Evolutionary conservation across 345 rosid species (phyloP).

Genomic region (Aquilaria sinensis): DNA sequence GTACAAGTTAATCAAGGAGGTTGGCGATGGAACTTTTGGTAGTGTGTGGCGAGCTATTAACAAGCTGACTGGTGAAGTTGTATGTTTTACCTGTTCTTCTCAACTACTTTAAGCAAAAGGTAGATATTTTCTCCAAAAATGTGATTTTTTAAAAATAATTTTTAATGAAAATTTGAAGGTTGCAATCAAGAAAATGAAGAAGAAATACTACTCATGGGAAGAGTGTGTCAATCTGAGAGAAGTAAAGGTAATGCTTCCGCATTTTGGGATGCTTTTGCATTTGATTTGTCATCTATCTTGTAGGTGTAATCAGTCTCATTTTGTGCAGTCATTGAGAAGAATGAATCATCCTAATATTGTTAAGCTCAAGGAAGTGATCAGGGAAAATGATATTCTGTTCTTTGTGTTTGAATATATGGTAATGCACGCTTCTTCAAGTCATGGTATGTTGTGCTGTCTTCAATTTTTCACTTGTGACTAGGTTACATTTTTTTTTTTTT

Average conservation of each 20-base stretch:
- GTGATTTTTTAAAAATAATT: neutral
- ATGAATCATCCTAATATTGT: slow-evolving; percentile 95
- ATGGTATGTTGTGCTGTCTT: neutral
- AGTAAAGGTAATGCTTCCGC: slow-evolving; percentile 60
- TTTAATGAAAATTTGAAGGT: slow-evolving; percentile 37
- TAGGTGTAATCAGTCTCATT: slow-evolving; percentile 8
- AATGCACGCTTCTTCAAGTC: slow-evolving; percentile 7
- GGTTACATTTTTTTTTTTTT: no score
- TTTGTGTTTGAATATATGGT: slow-evolving; percentile 98
- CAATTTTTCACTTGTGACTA: neutral
- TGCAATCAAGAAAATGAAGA: slow-evolving; percentile 96
- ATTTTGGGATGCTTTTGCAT: neutral
- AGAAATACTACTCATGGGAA: slow-evolving; percentile 89
- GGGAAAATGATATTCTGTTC: slow-evolving; percentile 78
- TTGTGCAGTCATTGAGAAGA: slow-evolving; percentile 62
- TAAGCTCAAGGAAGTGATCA: slow-evolving; percentile 94
- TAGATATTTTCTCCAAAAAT: neutral
- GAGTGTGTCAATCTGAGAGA: slow-evolving; percentile 92
- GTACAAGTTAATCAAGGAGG: slow-evolving; percentile 83
- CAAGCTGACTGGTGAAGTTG: slow-evolving; percentile 86
- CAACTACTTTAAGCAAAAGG: neutral
- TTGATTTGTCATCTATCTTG: neutral
- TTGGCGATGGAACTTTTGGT: slow-evolving; percentile 98
- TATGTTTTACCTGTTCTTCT: slow-evolving; percentile 31
- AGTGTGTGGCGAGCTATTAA: slow-evolving; percentile 82